Conservation (phyloP, 2,329 filamentous ascomycete species). For the Colletotrichum aenigma region DNA sequence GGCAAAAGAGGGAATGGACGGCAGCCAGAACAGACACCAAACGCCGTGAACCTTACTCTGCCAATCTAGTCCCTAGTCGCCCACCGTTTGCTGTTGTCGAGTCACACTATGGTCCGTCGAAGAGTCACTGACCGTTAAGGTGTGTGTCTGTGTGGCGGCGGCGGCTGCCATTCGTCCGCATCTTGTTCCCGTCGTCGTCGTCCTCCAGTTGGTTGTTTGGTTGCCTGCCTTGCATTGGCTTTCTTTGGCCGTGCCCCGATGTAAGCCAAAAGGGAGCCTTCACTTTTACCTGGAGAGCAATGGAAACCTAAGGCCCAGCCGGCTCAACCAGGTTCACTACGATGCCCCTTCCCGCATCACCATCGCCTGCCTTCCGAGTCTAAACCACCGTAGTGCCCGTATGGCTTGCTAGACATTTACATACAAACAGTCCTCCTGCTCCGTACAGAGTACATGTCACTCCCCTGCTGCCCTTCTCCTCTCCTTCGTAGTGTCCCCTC, state of each 20-base stretch:
- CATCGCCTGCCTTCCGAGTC: not conserved
- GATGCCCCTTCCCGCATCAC: not conserved
- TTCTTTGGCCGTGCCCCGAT: not conserved
- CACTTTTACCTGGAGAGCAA: not conserved
- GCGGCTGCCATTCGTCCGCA: slow-evolving; percentile 4
- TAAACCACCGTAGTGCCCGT: not conserved
- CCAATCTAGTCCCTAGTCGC: not conserved
- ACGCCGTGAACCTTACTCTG: not conserved
- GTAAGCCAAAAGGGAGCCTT: not conserved
- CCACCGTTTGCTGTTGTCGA: slow-evolving; percentile 5
- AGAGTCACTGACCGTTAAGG: slow-evolving; percentile 12
- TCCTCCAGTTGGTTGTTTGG: not conserved
- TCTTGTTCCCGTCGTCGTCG: not conserved
- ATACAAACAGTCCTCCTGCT: not conserved
- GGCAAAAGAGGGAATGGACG: not conserved
- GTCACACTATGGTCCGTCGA: not conserved
- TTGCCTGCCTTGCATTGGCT: not conserved
- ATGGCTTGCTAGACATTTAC: not conserved
- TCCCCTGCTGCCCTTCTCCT: not conserved
- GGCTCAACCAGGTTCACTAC: not conserved
- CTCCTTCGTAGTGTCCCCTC: not conserved
- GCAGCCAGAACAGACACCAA: not conserved
- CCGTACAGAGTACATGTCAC: not conserved
- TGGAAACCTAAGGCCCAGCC: not conserved
- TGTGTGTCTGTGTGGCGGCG: slow-evolving; percentile 15